Percentiles rank a stretch among this genome's conserved stretches.
Evolutionary conservation across 2,329 filamentous ascomycete genomes (phyloP).

Genomic region (Helminthosporium solani): DNA sequence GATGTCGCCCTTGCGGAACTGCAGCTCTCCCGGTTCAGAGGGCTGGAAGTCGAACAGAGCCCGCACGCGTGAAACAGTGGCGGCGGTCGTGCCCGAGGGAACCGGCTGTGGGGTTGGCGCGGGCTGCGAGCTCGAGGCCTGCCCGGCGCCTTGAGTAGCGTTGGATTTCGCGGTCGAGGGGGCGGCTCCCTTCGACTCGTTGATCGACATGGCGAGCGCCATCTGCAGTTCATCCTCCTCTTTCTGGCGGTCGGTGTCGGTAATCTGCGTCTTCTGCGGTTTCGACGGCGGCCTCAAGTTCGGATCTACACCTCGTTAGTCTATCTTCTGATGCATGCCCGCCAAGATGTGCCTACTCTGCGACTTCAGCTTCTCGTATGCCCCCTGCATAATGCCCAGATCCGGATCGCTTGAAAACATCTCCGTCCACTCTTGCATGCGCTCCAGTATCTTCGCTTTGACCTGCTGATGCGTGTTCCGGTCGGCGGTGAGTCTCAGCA

Average conservation of each 20-base stretch:
- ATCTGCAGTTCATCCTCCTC: constrained; percentile 98
- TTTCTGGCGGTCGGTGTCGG: constrained; percentile 84
- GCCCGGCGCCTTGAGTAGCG: constrained; percentile 37
- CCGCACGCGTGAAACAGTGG: constrained; percentile 90
- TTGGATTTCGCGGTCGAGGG: constrained; percentile 47
- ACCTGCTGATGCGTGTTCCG: constrained; percentile 95
- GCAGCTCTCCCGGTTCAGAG: constrained; percentile 89
- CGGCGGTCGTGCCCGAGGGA: constrained; percentile 84
- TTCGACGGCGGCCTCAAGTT: constrained; percentile 89
- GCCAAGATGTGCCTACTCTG: constrained; percentile 50
- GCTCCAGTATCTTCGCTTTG: constrained; percentile 93
- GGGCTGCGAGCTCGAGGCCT: constrained; percentile 20
- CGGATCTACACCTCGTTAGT: constrained; percentile 64
- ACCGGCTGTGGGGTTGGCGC: constrained; percentile 58
- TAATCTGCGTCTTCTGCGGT: constrained; percentile 88
- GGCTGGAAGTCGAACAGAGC: constrained; percentile 94
- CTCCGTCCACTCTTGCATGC: constrained; percentile 93
- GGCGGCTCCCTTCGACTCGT: constrained; percentile 66
- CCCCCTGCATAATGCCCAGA: constrained; percentile 95
- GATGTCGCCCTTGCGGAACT: constrained; percentile 94
- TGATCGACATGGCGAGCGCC: constrained; percentile 87
- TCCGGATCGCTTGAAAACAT: constrained; percentile 91
- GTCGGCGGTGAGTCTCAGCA: constrained; percentile 87
- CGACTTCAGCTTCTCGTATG: constrained; percentile 81
- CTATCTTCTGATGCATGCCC: not conserved